Evolutionary conservation across 2,329 filamentous ascomycete species (phyloP).

Genomic region (Xylaria sp.): DNA sequence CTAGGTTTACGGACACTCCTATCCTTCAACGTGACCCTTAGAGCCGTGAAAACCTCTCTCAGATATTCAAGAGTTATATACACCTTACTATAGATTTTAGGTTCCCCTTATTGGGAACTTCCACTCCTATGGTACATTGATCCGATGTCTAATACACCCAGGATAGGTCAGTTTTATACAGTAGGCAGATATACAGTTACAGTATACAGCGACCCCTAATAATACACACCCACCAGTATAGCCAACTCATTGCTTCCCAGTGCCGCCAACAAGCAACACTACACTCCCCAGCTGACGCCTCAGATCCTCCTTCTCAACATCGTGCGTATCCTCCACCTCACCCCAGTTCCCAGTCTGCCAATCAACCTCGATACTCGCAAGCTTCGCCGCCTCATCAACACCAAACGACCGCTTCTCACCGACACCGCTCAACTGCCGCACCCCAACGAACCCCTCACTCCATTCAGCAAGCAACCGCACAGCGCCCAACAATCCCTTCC

Average conservation of each 20-base stretch:
- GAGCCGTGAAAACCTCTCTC: not conserved
- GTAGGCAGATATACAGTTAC: conserved; percentile 8
- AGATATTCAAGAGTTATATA: not conserved
- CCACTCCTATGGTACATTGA: not conserved
- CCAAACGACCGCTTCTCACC: conserved; percentile 67
- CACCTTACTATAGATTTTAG: not conserved
- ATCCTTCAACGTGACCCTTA: no score
- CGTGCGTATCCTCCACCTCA: conserved; percentile 97
- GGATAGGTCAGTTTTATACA: conserved; percentile 5
- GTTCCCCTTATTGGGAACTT: not conserved
- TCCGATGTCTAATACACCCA: not conserved
- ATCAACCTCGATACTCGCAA: conserved; percentile 83
- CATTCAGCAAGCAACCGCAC: conserved; percentile 85
- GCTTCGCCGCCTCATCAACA: conserved; percentile 82
- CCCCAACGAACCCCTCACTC: conserved; percentile 76
- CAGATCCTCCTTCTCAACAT: conserved; percentile 93
- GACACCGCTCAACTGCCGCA: conserved; percentile 52
- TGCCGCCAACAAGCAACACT: conserved; percentile 80
- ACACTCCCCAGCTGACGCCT: conserved; percentile 89
- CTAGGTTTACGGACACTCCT: no score
- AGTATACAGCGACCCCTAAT: conserved; percentile 12
- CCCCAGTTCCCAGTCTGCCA: conserved; percentile 95
- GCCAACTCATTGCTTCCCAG: conserved; percentile 42
- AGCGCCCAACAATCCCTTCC: conserved; percentile 86
- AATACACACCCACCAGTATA: not conserved